Conservation (phyloP, 192 early-diverging fungal genomes). For the Fimicolochytrium jonesii region DNA sequence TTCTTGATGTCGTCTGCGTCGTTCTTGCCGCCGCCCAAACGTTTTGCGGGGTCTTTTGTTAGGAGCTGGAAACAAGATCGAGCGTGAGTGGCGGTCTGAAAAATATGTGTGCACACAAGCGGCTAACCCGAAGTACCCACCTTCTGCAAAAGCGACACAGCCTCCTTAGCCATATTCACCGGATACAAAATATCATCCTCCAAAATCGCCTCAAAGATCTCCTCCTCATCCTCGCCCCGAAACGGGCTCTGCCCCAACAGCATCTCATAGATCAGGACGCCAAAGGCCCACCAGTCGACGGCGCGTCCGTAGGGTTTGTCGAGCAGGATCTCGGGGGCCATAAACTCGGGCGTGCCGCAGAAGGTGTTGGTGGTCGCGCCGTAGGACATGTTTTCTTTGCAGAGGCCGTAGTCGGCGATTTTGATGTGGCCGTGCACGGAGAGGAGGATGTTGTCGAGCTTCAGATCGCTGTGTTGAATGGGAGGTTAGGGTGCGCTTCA, state of each 20-base stretch:
- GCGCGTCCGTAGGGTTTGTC: constrained; percentile 95
- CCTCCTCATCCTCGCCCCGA: constrained; percentile 92
- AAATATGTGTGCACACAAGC: too few species aligned
- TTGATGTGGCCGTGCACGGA: constrained; percentile 93
- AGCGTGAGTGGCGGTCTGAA: background rate
- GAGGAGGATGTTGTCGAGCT: constrained; percentile 94
- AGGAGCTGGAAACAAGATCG: constrained; percentile 53
- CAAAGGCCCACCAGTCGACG: constrained; percentile 98
- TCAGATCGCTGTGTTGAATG: constrained; percentile 68
- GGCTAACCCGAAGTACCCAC: constrained; percentile 36
- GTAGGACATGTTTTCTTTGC: constrained; percentile 92
- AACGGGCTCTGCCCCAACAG: constrained; percentile 82
- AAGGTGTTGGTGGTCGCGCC: constrained; percentile 89
- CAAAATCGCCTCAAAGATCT: constrained; percentile 97
- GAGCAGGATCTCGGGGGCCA: constrained; percentile 96
- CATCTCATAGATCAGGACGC: constrained; percentile 64
- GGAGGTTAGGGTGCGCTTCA: too few species aligned
- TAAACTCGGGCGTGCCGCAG: constrained; percentile 98
- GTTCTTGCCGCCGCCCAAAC: constrained; percentile 74
- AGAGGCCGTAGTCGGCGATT: constrained; percentile 97
- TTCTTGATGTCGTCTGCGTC: constrained; percentile 92
- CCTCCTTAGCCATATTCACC: constrained; percentile 87
- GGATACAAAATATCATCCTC: constrained; percentile 95
- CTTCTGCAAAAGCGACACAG: constrained; percentile 86
- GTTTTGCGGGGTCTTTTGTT: constrained; percentile 79